Evolutionary conservation across 1,284 basidiomycete genomes (phyloP).

Genomic region (Mixia osmundae): DNA sequence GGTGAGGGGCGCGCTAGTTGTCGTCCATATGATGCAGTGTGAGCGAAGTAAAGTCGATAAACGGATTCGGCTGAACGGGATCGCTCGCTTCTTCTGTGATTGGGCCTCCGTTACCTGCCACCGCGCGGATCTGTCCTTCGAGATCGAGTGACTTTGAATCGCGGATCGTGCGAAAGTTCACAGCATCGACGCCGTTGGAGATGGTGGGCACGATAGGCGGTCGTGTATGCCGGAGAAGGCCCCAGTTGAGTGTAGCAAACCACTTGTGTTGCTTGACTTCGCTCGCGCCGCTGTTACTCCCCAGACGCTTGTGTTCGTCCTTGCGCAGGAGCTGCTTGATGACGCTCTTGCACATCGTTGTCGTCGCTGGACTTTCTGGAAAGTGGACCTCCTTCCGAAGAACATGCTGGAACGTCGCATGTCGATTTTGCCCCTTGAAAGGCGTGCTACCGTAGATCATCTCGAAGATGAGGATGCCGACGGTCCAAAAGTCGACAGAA

Average conservation of each 20-base stretch:
- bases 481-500: conserved; percentile 74
- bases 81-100: conserved; percentile 3
- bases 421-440: conserved; percentile 87
- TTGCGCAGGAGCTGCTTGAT: conserved; percentile 78
- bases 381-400: conserved; percentile 67
- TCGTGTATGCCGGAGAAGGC: conserved; percentile 67
- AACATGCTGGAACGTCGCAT: conserved; percentile 91
- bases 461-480: conserved; percentile 95
- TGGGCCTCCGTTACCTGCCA: too few species aligned
- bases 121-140: conserved; percentile 27
- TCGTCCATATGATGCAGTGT: conserved; percentile 6
- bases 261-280: conserved; percentile 99
- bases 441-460: conserved; percentile 83
- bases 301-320: conserved; percentile 66
- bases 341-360: conserved; percentile 65
- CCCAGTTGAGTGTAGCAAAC: conserved; percentile 94
- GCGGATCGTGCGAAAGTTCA: conserved; percentile 52
- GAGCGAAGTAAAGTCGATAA: conserved; percentile 5
- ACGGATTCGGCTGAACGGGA: conserved; percentile 7
- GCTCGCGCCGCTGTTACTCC: conserved; percentile 77
- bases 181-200: conserved; percentile 33
- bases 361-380: conserved; percentile 61
- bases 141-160: conserved; percentile 77
- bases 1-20: too few species aligned
- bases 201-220: conserved; percentile 41